phyloP scores from a whole-genome alignment of 2,329 filamentous ascomycete species.

The Fusarium metavorans region DNA sequence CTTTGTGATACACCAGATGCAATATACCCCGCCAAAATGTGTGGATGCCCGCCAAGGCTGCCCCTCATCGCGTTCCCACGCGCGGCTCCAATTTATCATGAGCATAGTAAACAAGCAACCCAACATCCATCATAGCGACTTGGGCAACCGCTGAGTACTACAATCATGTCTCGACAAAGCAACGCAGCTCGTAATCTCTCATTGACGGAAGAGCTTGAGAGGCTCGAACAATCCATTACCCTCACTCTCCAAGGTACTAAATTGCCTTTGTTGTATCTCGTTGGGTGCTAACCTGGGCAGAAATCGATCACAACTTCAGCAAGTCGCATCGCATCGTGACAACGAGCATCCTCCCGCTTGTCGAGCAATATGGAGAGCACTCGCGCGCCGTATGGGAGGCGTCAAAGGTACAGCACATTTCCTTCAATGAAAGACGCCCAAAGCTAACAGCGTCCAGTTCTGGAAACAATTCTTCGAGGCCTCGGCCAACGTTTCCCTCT shows the following conservation, averaged over 20 bases:
- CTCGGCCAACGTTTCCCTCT: slow-evolving; percentile 95
- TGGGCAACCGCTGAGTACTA: not conserved
- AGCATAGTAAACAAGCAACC: slow-evolving; percentile 17
- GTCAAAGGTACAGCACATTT: slow-evolving; percentile 74
- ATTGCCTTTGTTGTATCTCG: not conserved
- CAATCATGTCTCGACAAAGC: slow-evolving; percentile 62
- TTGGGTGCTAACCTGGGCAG: slow-evolving; percentile 57
- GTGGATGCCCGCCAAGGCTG: slow-evolving; percentile 14
- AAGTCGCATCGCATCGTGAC: slow-evolving; percentile 97
- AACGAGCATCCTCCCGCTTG: slow-evolving; percentile 88
- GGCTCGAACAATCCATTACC: slow-evolving; percentile 95
- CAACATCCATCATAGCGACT: slow-evolving; percentile 11
- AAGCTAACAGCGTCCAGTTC: slow-evolving; percentile 69
- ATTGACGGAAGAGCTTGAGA: slow-evolving; percentile 94
- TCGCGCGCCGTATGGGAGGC: slow-evolving; percentile 96
- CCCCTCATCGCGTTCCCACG: slow-evolving; percentile 52
- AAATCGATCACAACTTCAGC: slow-evolving; percentile 99
- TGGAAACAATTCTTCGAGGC: slow-evolving; percentile 99
- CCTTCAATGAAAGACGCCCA: not conserved
- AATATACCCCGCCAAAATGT: slow-evolving; percentile 27
- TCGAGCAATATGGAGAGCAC: slow-evolving; percentile 95
- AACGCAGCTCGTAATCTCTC: slow-evolving; percentile 71
- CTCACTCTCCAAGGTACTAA: slow-evolving; percentile 86
- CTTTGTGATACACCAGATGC: not conserved
- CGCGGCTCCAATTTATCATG: slow-evolving; percentile 37